phyloP scores from a whole-genome alignment of 345 rosid species.

The Citrus maxima region DNA sequence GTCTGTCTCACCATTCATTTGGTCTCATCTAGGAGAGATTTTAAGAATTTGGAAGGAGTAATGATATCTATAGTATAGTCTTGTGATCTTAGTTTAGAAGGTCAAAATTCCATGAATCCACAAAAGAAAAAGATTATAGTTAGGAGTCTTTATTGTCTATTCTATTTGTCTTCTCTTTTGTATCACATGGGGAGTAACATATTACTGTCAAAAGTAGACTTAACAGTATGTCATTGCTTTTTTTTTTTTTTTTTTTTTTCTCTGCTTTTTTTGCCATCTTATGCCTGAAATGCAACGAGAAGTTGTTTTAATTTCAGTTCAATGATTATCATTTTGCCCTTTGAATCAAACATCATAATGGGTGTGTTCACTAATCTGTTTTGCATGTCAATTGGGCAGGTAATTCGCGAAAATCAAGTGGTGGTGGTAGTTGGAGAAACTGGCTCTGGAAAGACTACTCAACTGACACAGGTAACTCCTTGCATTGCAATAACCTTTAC shows the following conservation, averaged over 20 bases:
- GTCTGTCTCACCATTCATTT: conserved; percentile 26
- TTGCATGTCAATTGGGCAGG: conserved; percentile 38
- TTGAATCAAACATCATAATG: neutral
- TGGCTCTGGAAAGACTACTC: conserved; percentile 99
- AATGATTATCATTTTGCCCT: neutral
- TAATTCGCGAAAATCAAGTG: conserved; percentile 90
- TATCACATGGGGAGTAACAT: neutral
- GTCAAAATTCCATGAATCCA: neutral
- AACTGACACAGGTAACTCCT: conserved; percentile 75
- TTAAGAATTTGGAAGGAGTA: neutral
- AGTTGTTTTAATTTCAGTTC: neutral
- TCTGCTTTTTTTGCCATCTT: neutral
- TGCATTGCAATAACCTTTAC: neutral
- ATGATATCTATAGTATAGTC: neutral
- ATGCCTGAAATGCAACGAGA: neutral
- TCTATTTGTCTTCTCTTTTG: neutral
- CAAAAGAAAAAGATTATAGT: neutral
- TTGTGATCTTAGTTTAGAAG: neutral
- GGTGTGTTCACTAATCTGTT: neutral
- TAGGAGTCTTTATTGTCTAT: neutral
- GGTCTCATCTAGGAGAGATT: neutral
- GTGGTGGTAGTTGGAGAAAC: conserved; percentile 95
- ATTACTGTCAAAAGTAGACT: neutral
- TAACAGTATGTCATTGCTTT: neutral
- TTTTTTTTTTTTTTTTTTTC: neutral